Conservation (phyloP, 2,329 filamentous ascomycete genomes). For the Alternaria brassicicola region DNA sequence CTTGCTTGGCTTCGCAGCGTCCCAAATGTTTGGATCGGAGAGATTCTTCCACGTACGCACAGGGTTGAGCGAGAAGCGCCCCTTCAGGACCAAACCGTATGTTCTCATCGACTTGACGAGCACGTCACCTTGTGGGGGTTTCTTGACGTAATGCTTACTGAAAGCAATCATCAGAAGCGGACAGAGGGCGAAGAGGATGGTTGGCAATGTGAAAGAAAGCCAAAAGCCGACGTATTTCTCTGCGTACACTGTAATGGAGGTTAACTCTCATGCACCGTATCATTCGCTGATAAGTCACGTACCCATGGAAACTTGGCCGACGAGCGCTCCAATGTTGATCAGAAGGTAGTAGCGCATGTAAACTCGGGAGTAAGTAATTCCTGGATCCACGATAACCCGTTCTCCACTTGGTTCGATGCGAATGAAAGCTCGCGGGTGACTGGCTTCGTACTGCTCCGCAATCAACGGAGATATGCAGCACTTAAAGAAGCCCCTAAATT, state of each 20-base stretch:
- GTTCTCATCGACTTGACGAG: constrained; percentile 69
- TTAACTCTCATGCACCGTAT: background rate
- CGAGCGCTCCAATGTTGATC: constrained; percentile 69
- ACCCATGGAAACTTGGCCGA: constrained; percentile 66
- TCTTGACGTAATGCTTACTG: constrained; percentile 41
- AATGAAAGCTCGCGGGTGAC: constrained; percentile 55
- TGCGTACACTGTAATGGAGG: constrained; percentile 60
- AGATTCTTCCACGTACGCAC: constrained; percentile 56
- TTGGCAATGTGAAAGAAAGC: constrained; percentile 71
- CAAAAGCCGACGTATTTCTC: constrained; percentile 78
- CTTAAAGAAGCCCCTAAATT: constrained; percentile 49
- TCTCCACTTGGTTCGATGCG: constrained; percentile 62
- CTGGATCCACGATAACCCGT: constrained; percentile 71
- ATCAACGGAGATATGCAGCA: constrained; percentile 62
- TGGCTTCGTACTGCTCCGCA: constrained; percentile 71
- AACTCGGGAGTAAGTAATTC: constrained; percentile 68
- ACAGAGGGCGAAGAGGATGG: constrained; percentile 64
- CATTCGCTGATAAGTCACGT: background rate
- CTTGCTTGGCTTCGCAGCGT: constrained; percentile 67
- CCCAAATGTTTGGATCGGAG: constrained; percentile 48
- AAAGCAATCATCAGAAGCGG: constrained; percentile 60
- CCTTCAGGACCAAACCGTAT: constrained; percentile 65
- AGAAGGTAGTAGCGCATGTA: constrained; percentile 74
- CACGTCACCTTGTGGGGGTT: constrained; percentile 72
- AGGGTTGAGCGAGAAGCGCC: constrained; percentile 65